Conservation (phyloP, 192 early-diverging fungal genomes). For the Coemansia sp. region DNA sequence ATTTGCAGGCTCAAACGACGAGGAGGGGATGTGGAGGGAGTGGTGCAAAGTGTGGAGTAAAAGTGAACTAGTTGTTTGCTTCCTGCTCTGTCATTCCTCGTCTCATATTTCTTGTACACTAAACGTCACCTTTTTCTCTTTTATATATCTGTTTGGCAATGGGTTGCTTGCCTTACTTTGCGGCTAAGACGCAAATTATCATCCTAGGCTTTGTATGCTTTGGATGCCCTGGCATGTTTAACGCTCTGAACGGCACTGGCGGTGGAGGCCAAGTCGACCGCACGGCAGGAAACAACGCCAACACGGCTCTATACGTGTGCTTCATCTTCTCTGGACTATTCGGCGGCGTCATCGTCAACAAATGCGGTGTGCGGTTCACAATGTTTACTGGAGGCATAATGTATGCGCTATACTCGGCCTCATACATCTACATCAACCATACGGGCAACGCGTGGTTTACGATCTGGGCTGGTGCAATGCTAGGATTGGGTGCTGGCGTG, state of each 20-base stretch:
- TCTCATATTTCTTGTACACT: too few species aligned
- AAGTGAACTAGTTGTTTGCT: background rate
- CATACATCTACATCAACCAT: conserved; percentile 67
- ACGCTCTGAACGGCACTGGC: conserved; percentile 65
- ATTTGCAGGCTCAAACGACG: too few species aligned
- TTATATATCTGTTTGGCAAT: background rate
- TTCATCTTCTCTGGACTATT: conserved; percentile 74
- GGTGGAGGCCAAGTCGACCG: conserved; percentile 65
- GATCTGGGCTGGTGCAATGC: conserved; percentile 16
- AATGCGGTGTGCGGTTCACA: conserved; percentile 59
- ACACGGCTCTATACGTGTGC: conserved; percentile 73
- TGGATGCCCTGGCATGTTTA: conserved; percentile 80
- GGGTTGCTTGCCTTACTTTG: conserved; percentile 40
- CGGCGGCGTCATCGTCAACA: conserved; percentile 48
- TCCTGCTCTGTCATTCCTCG: background rate
- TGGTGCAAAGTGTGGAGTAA: background rate
- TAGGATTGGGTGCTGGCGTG: conserved; percentile 24
- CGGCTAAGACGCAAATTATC: conserved; percentile 66
- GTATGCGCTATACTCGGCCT: conserved; percentile 71
- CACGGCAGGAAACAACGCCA: conserved; percentile 66
- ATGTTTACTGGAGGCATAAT: conserved; percentile 61
- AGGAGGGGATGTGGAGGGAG: background rate
- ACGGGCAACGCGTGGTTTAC: conserved; percentile 54
- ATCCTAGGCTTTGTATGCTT: conserved; percentile 74
- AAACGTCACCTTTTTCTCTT: background rate